Percentiles rank a stretch among this genome's conserved stretches.
Conservation (phyloP, 2,329 filamentous ascomycete genomes). For the Phaeophleospora eucalypticola region DNA sequence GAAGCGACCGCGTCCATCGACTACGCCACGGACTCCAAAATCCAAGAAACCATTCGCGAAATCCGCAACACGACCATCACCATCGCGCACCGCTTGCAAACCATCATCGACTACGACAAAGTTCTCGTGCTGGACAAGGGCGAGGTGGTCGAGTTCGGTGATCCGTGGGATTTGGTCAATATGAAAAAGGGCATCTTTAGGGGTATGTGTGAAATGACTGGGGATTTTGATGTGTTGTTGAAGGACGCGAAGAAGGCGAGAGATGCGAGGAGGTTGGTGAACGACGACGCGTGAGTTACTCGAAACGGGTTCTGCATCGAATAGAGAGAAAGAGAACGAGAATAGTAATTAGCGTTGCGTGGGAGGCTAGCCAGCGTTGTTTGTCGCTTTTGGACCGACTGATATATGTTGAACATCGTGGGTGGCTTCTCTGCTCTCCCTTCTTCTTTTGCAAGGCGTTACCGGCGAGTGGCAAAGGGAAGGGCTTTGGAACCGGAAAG, state of each 20-base stretch:
- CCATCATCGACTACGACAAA: slow-evolving; percentile 97
- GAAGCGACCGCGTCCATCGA: slow-evolving; percentile 97
- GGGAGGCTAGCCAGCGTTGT: neutral
- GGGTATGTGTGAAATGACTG: slow-evolving; percentile 66
- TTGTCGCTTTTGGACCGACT: neutral
- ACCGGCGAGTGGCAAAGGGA: too few relatives aligned
- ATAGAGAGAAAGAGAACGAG: too few relatives aligned
- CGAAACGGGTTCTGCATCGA: too few relatives aligned
- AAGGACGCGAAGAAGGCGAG: slow-evolving; percentile 53
- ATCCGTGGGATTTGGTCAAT: slow-evolving; percentile 76
- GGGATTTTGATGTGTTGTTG: slow-evolving; percentile 56
- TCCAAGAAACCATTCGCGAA: slow-evolving; percentile 93
- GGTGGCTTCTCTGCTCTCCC: too few relatives aligned
- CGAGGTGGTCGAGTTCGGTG: slow-evolving; percentile 80
- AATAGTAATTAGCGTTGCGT: too few relatives aligned
- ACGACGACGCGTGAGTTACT: slow-evolving; percentile 24
- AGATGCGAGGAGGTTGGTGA: slow-evolving; percentile 40
- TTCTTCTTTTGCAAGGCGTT: too few relatives aligned
- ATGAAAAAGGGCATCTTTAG: slow-evolving; percentile 64
- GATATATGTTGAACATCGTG: too few relatives aligned
- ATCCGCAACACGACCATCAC: slow-evolving; percentile 89
- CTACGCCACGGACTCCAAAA: slow-evolving; percentile 91
- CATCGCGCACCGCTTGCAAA: slow-evolving; percentile 91
- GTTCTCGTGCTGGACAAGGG: slow-evolving; percentile 92
- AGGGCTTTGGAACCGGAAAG: too few relatives aligned